phyloP scores from a whole-genome alignment of 352 stramenopile genomes.

The Globisporangium nunn region DNA sequence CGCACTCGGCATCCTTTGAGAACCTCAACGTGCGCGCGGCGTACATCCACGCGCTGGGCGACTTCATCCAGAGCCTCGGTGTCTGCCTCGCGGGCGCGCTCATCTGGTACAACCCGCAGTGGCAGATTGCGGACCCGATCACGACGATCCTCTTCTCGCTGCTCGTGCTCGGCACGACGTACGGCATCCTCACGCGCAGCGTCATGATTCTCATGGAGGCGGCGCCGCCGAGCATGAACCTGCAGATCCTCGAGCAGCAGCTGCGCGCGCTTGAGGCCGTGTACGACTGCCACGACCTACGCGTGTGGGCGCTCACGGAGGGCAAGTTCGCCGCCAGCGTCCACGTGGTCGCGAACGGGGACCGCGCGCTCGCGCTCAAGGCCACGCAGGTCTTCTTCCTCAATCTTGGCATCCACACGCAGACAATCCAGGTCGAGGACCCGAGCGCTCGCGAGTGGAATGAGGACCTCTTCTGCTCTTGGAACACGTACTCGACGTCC shows the following conservation, averaged over 20 bases:
- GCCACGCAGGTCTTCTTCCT: conserved; percentile 48
- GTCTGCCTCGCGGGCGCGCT: conserved; percentile 93
- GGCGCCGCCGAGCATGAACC: conserved; percentile 62
- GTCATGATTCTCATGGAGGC: conserved; percentile 94
- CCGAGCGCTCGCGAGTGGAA: conserved; percentile 48
- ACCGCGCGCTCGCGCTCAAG: conserved; percentile 35
- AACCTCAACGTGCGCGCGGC: conserved; percentile 97
- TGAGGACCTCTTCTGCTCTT: conserved; percentile 49
- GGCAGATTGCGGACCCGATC: conserved; percentile 95
- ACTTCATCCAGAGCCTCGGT: conserved; percentile 96
- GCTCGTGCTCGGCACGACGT: conserved; percentile 91
- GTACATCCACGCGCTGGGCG: conserved; percentile 96
- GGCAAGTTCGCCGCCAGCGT: conserved; percentile 86
- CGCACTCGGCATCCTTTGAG: conserved; percentile 41
- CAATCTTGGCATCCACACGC: conserved; percentile 42
- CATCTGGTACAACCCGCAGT: conserved; percentile 95
- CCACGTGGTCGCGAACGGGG: conserved; percentile 78
- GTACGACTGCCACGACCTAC: conserved; percentile 95
- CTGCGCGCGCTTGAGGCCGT: conserved; percentile 71
- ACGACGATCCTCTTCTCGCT: conserved; percentile 95
- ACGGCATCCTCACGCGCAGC: conserved; percentile 88
- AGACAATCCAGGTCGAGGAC: conserved; percentile 70
- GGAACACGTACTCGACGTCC: conserved; percentile 35
- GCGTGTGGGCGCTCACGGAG: conserved; percentile 95
- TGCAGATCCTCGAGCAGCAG: conserved; percentile 48